These are phyloP conservation scores for Fagopyrum tataricum DNA, from an alignment of 148 eudicot genomes.

Conservation along the genomic window DNA sequence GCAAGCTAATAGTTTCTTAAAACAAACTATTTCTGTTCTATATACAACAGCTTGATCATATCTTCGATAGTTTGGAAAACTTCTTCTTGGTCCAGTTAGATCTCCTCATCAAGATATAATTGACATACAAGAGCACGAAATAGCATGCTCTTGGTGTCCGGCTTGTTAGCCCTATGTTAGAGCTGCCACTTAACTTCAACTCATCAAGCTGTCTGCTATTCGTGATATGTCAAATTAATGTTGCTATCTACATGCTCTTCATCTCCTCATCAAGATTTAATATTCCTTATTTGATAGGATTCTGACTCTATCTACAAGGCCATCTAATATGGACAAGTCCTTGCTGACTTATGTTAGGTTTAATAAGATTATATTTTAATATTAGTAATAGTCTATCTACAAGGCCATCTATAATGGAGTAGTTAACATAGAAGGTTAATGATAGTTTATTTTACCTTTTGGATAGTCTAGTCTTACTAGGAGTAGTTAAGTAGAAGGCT, in stretches of 20 bases:
- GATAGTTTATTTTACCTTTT: no score
- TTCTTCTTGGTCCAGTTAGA: background rate
- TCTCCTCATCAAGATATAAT: background rate
- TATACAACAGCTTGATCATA: background rate
- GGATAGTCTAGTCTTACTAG: no score
- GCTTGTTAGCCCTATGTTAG: constrained; percentile 1
- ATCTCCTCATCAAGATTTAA: background rate
- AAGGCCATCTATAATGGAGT: no score
- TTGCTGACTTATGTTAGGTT: no score
- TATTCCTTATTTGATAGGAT: background rate
- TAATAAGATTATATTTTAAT: no score
- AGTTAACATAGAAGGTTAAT: no score
- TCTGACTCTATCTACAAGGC: no score
- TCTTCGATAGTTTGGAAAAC: background rate
- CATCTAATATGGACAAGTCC: no score
- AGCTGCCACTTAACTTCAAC: background rate
- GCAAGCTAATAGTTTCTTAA: background rate
- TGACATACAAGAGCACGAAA: background rate
- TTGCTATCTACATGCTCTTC: no score
- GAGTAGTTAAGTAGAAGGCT: no score
- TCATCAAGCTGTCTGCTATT: background rate
- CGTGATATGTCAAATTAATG: background rate
- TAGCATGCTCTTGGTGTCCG: background rate
- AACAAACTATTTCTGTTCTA: background rate
- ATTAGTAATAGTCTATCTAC: no score